Evolutionary conservation across 257 asterid species (phyloP), one percentile per base, ranked within the genome.

Genomic region (Penstemon barbatus): DNA sequence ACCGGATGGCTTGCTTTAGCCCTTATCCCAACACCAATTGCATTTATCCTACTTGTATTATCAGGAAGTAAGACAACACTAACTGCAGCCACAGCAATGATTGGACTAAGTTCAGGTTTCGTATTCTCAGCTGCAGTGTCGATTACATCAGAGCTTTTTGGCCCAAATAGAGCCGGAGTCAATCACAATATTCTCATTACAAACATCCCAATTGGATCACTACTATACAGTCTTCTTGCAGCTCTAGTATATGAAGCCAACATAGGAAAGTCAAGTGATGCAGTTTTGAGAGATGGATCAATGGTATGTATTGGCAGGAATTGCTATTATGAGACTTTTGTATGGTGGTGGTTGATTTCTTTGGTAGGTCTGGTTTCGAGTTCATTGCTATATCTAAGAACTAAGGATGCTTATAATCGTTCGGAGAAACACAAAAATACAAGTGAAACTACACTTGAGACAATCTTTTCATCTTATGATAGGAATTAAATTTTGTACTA

Each of bases 151-250:
- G 89, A 88, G 75, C 77, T 86, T 43, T 86, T 89, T 44, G 96
- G 94, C 13, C 86, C 84, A 37, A 78, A 83, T 63, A 84, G 84
- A 48, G 88, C 88, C 2, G 87, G 93, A 36, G 79, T 86, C 62
- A 86, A 89, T 63, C 96, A 86, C 76, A 84, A 84, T 62, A 77
- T 88, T 74, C 84, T 88, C 46, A 81, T 88, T 41, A 83, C 96
- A 45, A 83, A 86, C 72, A 83, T 86, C 71, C 92, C 91, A 12
- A 40, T 88, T 13, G 91, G 96, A 63, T 88, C 96, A 39, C 78
- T 86, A 62, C 76, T 84, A 70, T 88, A 79, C 39, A 90, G 93
- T 18, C 82, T 67, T 78, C 82, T 84, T 44, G 96, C 96, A 52
- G 89, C 89, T 52, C 41, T 78, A 50, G 60, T 76, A 25, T 86